Conservation (phyloP, 2,329 filamentous ascomycete species). For the Colletotrichum horii region DNA sequence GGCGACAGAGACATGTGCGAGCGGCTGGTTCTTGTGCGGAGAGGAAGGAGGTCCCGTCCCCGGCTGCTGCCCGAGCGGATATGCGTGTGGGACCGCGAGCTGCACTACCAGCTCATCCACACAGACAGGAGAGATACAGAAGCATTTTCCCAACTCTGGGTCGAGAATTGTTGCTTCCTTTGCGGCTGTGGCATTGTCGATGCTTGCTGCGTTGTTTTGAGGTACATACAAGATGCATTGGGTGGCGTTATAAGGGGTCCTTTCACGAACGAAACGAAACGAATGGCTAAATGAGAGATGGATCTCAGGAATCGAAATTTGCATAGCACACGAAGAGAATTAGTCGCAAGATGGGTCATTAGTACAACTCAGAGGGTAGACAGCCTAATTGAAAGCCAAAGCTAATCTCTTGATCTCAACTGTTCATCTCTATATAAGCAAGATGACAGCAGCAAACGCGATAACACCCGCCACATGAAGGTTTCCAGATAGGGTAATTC, state of each 20-base stretch:
- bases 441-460: neutral
- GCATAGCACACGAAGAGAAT: neutral
- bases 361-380: neutral
- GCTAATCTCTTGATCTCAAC: neutral
- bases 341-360: neutral
- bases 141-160: conserved; percentile 46
- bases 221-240: neutral
- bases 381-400: neutral
- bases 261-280: neutral
- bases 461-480: neutral
- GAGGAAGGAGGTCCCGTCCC: conserved; percentile 63
- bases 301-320: neutral
- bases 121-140: conserved; percentile 62
- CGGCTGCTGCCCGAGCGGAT: conserved; percentile 85
- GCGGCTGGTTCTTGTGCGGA: conserved; percentile 79
- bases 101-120: conserved; percentile 65
- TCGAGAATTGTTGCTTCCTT: neutral
- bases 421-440: neutral
- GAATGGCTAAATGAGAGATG: neutral
- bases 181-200: neutral
- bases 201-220: neutral
- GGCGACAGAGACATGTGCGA: conserved; percentile 65
- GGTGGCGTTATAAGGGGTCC: neutral
- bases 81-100: conserved; percentile 72
- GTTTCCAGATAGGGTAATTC: neutral